Conservation (phyloP, 257 asterid genomes). For the Cruciata laevipes region DNA sequence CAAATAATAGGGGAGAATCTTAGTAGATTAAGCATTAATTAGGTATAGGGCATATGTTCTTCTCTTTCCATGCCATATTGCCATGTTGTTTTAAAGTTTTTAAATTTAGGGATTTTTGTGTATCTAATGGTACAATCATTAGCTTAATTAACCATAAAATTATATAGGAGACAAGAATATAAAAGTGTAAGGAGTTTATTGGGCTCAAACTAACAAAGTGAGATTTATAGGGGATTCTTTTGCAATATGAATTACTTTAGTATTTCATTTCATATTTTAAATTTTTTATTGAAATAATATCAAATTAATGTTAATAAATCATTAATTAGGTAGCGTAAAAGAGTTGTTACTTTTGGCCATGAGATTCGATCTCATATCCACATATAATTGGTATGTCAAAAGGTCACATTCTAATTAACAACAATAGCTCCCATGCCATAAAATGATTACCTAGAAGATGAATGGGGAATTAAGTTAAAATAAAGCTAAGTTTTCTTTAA, state of each 20-base stretch:
- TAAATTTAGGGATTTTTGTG: neutral
- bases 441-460: neutral
- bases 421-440: neutral
- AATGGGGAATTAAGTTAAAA: neutral
- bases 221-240: no score
- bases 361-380: neutral
- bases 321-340: neutral
- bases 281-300: neutral
- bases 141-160: neutral
- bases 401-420: neutral
- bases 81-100: neutral
- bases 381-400: neutral
- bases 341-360: neutral
- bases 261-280: no score
- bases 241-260: no score
- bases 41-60: constrained; percentile 7
- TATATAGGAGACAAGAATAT: no score
- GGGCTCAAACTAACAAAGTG: no score
- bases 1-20: neutral
- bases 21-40: constrained; percentile 4
- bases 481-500: no score
- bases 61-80: neutral
- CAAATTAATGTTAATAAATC: neutral
- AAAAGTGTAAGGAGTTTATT: no score
- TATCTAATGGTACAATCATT: neutral